phyloP scores from a whole-genome alignment of 352 stramenopile genomes.

The Pythium grandisporangium region DNA sequence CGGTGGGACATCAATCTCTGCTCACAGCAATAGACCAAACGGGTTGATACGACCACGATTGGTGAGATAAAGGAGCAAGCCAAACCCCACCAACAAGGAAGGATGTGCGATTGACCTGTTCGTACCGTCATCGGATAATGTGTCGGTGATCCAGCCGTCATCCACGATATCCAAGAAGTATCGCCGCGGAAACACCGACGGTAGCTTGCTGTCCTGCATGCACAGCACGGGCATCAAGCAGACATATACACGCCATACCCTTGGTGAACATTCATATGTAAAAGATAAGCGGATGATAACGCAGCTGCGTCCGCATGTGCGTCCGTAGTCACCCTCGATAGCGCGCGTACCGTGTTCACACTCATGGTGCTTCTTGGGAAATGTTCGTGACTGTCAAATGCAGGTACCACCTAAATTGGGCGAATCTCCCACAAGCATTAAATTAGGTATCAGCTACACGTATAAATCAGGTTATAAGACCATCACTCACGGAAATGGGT shows the following conservation, averaged over 20 bases:
- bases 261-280: no score
- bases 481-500: no score
- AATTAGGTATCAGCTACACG: no score
- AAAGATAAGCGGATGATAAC: neutral
- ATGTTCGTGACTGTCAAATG: no score
- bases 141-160: constrained; percentile 73
- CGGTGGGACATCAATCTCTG: constrained; percentile 67
- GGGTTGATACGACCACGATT: neutral
- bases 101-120: neutral
- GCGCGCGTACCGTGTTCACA: neutral
- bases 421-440: no score
- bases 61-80: neutral
- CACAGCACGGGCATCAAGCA: neutral
- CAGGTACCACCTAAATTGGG: no score
- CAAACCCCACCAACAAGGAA: neutral
- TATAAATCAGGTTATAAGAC: no score
- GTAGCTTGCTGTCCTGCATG: constrained; percentile 54
- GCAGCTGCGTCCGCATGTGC: no score
- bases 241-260: neutral
- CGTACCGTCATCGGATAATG: constrained; percentile 69
- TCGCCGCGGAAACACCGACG: constrained; percentile 58
- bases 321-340: no score
- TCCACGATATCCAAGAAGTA: constrained; percentile 76
- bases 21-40: neutral
- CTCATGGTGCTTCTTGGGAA: neutral